Evolutionary conservation across 2,329 filamentous ascomycete genomes (phyloP), one percentile per base, ranked within the genome.

Genomic region (Gaeumannomyces sp.): DNA sequence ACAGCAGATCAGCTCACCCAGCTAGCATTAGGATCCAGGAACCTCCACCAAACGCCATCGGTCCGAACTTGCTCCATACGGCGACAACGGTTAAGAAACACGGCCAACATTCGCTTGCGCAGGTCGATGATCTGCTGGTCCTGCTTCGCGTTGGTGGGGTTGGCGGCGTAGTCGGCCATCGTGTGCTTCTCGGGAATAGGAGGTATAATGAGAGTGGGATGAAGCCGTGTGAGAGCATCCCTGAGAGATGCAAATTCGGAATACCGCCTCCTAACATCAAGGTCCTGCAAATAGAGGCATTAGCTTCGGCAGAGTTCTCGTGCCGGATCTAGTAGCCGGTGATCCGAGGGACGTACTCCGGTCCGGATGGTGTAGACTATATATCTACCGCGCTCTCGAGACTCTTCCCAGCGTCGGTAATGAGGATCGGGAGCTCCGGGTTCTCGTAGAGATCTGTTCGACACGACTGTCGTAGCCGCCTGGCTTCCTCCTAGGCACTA

Each of bases 101-200:
- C 95, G 5, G 91, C 90, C 64, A 99, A 77, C 95, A 99, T 99
- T 71, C 95, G 91, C 80, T 98, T 98, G 66, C 95, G 87, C 69
- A 98, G 80, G 73, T 99, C 95, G 68, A 99, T 99, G 60, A 98
- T 99, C 67, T 94, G 91, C 65, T 93, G 89, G 74, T 99, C 96
- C 76, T 99, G 94, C 76, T 97, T 99, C 25, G 96, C 96, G 72
- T 94, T 97, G 53, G 95, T 99, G 1, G 96, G 95, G 72, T 97
- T 98, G 33, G 96, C 93, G 22, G 95, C 95, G 74, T 99, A 99
- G 76, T 99, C 95, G 67, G 94, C 94, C 90, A 99, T 96, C 60
- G 93, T 95, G 76, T 99, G 95, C 77, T 99, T 99, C 79, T 99
- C 96, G 28, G 95, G 95, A 72, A 99, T 99, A 3, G 95, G 95